These are phyloP conservation scores for Podospora fimiseda DNA, from an alignment of 495 filamentous ascomycete genomes.

Conservation along the genomic window DNA sequence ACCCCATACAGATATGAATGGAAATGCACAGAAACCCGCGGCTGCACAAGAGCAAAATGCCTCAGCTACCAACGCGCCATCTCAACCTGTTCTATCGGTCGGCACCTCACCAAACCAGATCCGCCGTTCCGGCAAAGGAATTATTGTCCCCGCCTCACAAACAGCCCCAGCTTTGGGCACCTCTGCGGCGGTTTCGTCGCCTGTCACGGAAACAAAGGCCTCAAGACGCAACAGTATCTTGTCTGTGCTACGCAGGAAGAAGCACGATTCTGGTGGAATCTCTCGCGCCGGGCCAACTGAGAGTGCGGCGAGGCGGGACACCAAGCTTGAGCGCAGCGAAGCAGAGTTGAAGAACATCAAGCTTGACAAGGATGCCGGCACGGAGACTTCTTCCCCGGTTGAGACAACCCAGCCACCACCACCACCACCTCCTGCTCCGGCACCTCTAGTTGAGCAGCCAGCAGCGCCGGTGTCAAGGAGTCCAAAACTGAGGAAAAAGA, in stretches of 20 bases:
- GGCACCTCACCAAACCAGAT: slow-evolving; percentile 19
- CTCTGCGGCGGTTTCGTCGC: not conserved
- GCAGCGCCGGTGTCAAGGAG: slow-evolving; percentile 11
- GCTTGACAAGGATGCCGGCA: slow-evolving; percentile 3
- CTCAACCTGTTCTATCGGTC: not conserved
- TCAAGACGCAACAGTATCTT: slow-evolving; percentile 33
- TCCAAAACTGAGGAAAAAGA: slow-evolving; percentile 31
- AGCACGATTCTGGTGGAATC: slow-evolving; percentile 35
- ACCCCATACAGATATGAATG: slow-evolving; percentile 18
- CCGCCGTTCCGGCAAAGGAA: slow-evolving; percentile 34
- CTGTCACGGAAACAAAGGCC: not conserved
- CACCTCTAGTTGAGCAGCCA: not conserved
- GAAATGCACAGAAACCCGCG: slow-evolving; percentile 13
- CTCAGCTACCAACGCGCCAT: not conserved
- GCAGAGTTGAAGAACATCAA: slow-evolving; percentile 33
- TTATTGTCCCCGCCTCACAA: slow-evolving; percentile 20
- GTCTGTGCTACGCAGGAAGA: slow-evolving; percentile 43
- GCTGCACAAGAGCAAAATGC: not conserved
- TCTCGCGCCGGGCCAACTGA: slow-evolving; percentile 38
- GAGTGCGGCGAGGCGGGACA: slow-evolving; percentile 45
- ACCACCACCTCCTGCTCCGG: not conserved
- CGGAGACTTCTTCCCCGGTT: not conserved
- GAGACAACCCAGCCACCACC: not conserved
- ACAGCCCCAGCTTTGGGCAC: slow-evolving; percentile 12
- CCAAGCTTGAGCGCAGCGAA: slow-evolving; percentile 42